A percentile compares a stretch with the other conserved stretches of the same genome.
These are phyloP conservation scores for Echinosophora koreensis DNA, from an alignment of 306 rosid species.

Conservation along the genomic window DNA sequence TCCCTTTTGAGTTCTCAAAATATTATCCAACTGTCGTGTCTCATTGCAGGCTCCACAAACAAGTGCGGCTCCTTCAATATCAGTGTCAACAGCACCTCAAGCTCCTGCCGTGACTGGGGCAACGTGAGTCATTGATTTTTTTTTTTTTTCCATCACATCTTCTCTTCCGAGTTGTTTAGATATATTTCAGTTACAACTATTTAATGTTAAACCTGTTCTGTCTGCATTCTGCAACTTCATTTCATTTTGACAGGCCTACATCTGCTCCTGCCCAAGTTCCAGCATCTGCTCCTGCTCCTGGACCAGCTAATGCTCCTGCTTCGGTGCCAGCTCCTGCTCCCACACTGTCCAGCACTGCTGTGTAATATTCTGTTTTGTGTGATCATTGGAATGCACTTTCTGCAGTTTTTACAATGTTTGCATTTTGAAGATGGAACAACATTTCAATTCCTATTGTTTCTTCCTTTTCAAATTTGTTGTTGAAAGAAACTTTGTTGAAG, in stretches of 20 bases:
- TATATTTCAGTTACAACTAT: background rate
- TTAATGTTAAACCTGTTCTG: background rate
- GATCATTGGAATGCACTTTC: conserved; percentile 5
- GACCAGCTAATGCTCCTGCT: background rate
- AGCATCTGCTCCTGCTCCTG: conserved; percentile 15
- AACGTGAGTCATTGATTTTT: conserved; percentile 53
- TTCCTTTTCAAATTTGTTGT: background rate
- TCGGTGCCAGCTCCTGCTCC: conserved; percentile 1
- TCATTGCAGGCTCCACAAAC: conserved; percentile 51
- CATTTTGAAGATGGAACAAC: background rate
- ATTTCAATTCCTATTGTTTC: background rate
- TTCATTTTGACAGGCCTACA: conserved; percentile 54
- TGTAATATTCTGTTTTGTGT: conserved; percentile 46
- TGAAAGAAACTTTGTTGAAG: conserved; percentile 39
- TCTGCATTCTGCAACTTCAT: background rate
- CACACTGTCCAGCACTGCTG: conserved; percentile 46
- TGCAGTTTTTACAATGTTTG: conserved; percentile 3
- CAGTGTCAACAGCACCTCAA: conserved; percentile 48
- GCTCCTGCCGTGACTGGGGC: conserved; percentile 46
- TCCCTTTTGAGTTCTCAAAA: conserved; percentile 10
- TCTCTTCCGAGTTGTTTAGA: background rate
- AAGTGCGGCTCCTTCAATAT: conserved; percentile 53
- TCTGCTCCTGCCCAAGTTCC: conserved; percentile 33
- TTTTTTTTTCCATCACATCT: background rate
- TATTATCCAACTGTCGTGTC: background rate